Conservation (phyloP, 192 early-diverging fungal species). For the Geosiphon pyriformis region DNA sequence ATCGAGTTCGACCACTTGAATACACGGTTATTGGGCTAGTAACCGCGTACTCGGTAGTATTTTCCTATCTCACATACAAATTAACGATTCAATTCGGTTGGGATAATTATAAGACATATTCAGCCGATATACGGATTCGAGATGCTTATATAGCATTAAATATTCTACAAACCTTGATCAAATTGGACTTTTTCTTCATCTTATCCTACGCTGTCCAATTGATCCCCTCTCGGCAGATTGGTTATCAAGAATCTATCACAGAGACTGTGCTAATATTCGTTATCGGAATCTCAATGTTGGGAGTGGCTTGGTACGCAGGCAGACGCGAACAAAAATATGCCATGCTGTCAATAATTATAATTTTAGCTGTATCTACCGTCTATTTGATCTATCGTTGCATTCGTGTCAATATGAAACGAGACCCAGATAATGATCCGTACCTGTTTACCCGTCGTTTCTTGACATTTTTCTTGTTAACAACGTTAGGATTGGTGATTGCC, state of each 20-base stretch:
- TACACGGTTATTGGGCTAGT: slow-evolving; percentile 42
- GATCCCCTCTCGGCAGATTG: slow-evolving; percentile 35
- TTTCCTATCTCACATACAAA: slow-evolving; percentile 28
- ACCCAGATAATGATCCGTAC: slow-evolving; percentile 38
- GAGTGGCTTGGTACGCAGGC: slow-evolving; percentile 28
- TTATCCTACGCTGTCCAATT: slow-evolving; percentile 40
- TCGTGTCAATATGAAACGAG: slow-evolving; percentile 5
- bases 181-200: slow-evolving; percentile 42
- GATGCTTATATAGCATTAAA: slow-evolving; percentile 29
- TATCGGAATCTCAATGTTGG: slow-evolving; percentile 25
- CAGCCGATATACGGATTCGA: slow-evolving; percentile 35
- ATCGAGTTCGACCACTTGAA: slow-evolving; percentile 38
- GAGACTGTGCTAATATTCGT: slow-evolving; percentile 39
- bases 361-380: slow-evolving; percentile 4
- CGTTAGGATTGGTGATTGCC: slow-evolving; percentile 14
- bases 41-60: slow-evolving; percentile 26
- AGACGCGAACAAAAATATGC: slow-evolving; percentile 33
- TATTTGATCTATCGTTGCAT: slow-evolving; percentile 33
- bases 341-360: slow-evolving; percentile 23
- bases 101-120: slow-evolving; percentile 42
- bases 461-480: slow-evolving; percentile 31
- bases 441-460: slow-evolving; percentile 36
- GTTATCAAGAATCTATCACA: slow-evolving; percentile 22
- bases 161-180: slow-evolving; percentile 38
- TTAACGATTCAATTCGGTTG: slow-evolving; percentile 40